Evolutionary conservation across 805 yeast species (phyloP), one percentile per base, ranked within the genome.

Genomic region (Lachancea thermotolerans): DNA sequence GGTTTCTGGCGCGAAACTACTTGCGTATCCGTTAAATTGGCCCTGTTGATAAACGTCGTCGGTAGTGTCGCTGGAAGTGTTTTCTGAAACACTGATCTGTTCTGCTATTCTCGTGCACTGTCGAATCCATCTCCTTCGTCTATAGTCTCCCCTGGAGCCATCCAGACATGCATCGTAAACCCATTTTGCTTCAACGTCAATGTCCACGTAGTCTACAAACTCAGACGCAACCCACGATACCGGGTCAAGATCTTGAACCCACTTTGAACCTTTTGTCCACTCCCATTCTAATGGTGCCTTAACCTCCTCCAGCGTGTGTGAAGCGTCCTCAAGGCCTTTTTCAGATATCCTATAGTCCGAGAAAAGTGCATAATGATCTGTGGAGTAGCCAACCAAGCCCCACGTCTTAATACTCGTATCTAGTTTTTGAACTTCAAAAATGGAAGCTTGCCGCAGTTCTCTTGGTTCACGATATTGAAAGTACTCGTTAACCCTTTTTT

Each of bases 131-230:
- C 88, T 71, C 56, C 91, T 70, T 57, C 91, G 70, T 52, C 90
- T 69, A 56, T 69, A 74, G 35, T 64, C 53, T 3, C 64, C 65
- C 33, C 64, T 56, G 9, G 53, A 52, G 4, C 62, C 59, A 34
- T 61, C 67, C 8, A 59, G 38, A 37, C 60, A 59, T 33, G 62
- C 58, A 60, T 87, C 95, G 60, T 87, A 87, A 15, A 85, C 91
- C 95, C 95, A 87, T 62, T 87, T 87, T 35, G 83, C 85, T 45
- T 80, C 89, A 27, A 75, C 68, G 64, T 87, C 95, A 16, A 85
- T 70, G 16, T 70, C 72, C 12, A 82, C 78, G 37, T 77, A 63
- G 46, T 76, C 82, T 11, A 82, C 64, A 41, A 75, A 66, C 43
- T 77, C 73, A 2, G 64, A 57, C 37, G 64, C 63, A 7, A 81